Conservation (phyloP, 1,284 basidiomycete species). For the Fereydounia khargensis region DNA sequence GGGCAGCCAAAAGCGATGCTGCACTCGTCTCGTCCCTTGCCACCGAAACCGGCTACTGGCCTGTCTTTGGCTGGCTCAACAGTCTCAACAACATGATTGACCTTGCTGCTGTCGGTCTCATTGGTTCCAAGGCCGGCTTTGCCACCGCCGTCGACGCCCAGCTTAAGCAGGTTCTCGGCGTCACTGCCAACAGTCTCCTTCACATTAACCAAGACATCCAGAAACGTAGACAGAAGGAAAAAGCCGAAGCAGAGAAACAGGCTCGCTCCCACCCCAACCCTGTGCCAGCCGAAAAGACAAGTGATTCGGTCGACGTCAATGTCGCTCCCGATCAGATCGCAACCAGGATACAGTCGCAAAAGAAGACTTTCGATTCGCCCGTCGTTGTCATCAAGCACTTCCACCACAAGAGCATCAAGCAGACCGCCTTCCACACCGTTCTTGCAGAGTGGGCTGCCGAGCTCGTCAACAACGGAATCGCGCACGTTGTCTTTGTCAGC, state of each 20-base stretch:
- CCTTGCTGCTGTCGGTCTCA: conserved; percentile 85
- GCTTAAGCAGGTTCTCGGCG: conserved; percentile 76
- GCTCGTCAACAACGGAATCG: conserved; percentile 63
- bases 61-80: conserved; percentile 75
- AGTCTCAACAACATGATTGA: conserved; percentile 84
- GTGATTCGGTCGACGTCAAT: conserved; percentile 16
- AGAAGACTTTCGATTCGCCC: conserved; percentile 25
- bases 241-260: conserved; percentile 17
- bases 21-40: conserved; percentile 71
- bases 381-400: conserved; percentile 49
- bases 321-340: conserved; percentile 12
- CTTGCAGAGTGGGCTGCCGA: conserved; percentile 82
- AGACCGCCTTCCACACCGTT: conserved; percentile 72
- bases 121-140: conserved; percentile 92
- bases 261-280: too few relatives aligned
- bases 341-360: conserved; percentile 12
- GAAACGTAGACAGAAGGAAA: conserved; percentile 27
- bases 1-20: conserved; percentile 67
- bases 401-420: conserved; percentile 59
- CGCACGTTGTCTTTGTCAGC: conserved; percentile 86
- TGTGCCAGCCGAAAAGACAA: conserved; percentile 2
- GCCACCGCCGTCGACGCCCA: conserved; percentile 80
- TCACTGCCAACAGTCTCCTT: conserved; percentile 72
- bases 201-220: conserved; percentile 62
- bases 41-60: conserved; percentile 68